These are phyloP conservation scores for Kazachstania sp. DNA, from an alignment of 1,139 yeast genomes.

Conservation along the genomic window DNA sequence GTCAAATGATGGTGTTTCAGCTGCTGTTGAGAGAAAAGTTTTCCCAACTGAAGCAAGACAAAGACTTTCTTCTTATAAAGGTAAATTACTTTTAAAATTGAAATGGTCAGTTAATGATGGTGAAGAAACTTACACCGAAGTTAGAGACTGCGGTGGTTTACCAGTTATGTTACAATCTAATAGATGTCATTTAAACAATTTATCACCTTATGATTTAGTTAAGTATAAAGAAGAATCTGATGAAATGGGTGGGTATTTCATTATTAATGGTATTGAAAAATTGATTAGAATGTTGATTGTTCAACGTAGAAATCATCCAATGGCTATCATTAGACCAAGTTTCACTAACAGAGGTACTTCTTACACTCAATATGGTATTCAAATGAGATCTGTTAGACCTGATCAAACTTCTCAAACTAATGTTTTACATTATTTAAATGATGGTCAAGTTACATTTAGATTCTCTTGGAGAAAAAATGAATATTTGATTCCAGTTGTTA, in stretches of 20 bases:
- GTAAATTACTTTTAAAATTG: constrained; percentile 66
- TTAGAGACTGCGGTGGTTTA: constrained; percentile 84
- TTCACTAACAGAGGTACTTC: constrained; percentile 90
- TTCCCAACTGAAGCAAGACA: constrained; percentile 89
- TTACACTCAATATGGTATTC: constrained; percentile 85
- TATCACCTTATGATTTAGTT: constrained; percentile 77
- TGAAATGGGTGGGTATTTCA: constrained; percentile 93
- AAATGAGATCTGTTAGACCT: constrained; percentile 87
- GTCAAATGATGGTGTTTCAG: constrained; percentile 64
- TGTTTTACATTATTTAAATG: constrained; percentile 87
- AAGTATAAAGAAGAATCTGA: constrained; percentile 81
- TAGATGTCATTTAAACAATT: constrained; percentile 79
- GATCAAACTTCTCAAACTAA: constrained; percentile 97
- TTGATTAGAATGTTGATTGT: constrained; percentile 94
- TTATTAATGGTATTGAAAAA: constrained; percentile 95
- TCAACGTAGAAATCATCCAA: constrained; percentile 94
- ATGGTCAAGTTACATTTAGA: constrained; percentile 93
- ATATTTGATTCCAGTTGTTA: constrained; percentile 83
- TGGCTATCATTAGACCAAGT: constrained; percentile 94
- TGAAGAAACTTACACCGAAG: constrained; percentile 63
- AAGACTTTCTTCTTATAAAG: constrained; percentile 68
- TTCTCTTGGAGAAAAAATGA: constrained; percentile 97
- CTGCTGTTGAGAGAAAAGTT: constrained; percentile 60
- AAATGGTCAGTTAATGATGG: constrained; percentile 82
- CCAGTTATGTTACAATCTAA: constrained; percentile 88